phyloP scores from a whole-genome alignment of 495 filamentous ascomycete genomes.

The Tuber indicum region DNA sequence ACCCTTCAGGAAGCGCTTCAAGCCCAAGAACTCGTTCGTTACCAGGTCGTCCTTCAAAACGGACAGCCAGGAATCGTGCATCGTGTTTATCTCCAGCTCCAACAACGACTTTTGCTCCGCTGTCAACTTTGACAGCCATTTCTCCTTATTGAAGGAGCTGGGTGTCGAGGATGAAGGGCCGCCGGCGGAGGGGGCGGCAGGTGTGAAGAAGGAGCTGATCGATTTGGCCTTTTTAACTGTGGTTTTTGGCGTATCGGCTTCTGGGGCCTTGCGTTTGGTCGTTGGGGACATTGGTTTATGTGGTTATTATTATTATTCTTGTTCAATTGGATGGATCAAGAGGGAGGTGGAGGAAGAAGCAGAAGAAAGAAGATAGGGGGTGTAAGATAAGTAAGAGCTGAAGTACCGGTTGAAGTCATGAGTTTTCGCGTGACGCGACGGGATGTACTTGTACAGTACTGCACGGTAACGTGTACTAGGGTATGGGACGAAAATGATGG shows the following conservation, averaged over 20 bases:
- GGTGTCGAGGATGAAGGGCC: slow-evolving; percentile 31
- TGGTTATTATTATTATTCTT: neutral
- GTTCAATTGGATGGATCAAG: neutral
- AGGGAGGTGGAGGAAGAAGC: neutral
- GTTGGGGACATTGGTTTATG: slow-evolving; percentile 21
- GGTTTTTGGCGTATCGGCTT: slow-evolving; percentile 42
- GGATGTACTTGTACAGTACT: no score
- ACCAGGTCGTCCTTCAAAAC: slow-evolving; percentile 77
- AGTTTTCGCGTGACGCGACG: slow-evolving; percentile 10
- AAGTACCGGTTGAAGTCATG: neutral
- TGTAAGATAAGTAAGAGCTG: slow-evolving; percentile 1
- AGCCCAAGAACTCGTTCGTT: slow-evolving; percentile 66
- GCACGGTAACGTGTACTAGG: neutral
- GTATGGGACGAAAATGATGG: no score
- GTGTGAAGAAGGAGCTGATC: slow-evolving; percentile 53
- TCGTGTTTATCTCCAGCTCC: slow-evolving; percentile 79
- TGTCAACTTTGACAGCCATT: slow-evolving; percentile 73
- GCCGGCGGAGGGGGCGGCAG: slow-evolving; percentile 29
- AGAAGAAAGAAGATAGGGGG: neutral
- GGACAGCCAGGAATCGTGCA: slow-evolving; percentile 84
- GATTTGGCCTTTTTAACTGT: slow-evolving; percentile 68
- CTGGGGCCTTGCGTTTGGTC: slow-evolving; percentile 63
- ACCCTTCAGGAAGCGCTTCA: slow-evolving; percentile 79
- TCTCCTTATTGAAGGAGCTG: slow-evolving; percentile 74
- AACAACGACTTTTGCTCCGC: slow-evolving; percentile 75